Evolutionary conservation across 2,329 filamentous ascomycete genomes (phyloP), one percentile per base, ranked within the genome.

Genomic region (Talaromyces albobiverticillius): DNA sequence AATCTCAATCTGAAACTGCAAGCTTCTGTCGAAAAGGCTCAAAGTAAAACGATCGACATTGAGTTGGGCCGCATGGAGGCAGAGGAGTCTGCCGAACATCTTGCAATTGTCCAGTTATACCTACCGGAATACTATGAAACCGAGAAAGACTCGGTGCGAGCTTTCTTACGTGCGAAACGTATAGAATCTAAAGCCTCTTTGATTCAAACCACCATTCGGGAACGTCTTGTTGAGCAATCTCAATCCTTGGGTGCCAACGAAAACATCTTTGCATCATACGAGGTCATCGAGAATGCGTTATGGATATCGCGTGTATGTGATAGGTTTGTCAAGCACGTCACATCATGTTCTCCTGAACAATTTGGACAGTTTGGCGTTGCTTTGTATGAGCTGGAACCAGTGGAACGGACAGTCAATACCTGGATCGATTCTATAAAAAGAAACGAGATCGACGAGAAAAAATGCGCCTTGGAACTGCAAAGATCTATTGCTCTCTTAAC

Each of bases 1-100:
- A 93, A 99, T 65, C 81, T 99, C 43, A 97, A 97, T 71, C 83
- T 93, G 81, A 95, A 95, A 73, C 81, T 99, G 41, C 93, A 96
- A 66, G 83, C 89, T 53, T 95, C 91, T 11, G 91, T 91, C 10
- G 83, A 90, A 38, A 96, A 96, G 76, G 88, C 93, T 2, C 93
- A 96, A 69, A 86, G 90, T 65, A 97, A 96, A 76, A 91, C 91
- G 0, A 95, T 99, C 58, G 92, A 96, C 61, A 79, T 96, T 26
- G 92, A 97, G 69, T 77, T 97, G 54, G 84, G 88, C 51, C 87
- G 88, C 54, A 82, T 97, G 66, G 90, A 95, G 63, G 91, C 92
- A 0, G 87, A 95, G 63, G 90, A 97, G 74, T 89, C 91, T 2
- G 81, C 85, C 36, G 89, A 96, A 67, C 92, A 97, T 65, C 80